These are phyloP conservation scores for Albizia julibrissin DNA, from an alignment of 306 rosid genomes.

Conservation along the genomic window DNA sequence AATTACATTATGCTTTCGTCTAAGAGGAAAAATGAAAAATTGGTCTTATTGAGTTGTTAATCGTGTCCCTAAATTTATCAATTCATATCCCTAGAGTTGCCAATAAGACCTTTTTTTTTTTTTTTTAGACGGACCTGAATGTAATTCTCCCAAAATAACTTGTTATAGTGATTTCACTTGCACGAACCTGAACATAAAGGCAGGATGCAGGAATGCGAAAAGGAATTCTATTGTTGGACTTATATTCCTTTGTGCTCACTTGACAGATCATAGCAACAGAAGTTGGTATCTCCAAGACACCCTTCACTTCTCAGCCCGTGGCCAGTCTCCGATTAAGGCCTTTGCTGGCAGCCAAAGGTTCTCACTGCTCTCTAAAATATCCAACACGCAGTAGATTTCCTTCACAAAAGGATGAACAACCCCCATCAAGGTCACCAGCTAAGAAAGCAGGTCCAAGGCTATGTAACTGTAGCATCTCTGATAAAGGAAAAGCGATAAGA, in stretches of 20 bases:
- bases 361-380: slow-evolving; percentile 18
- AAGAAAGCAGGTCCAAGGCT: slow-evolving; percentile 22
- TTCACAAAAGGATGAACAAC: slow-evolving; percentile 27
- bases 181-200: not conserved
- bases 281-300: slow-evolving; percentile 8
- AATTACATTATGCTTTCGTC: too few species aligned
- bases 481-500: slow-evolving; percentile 23
- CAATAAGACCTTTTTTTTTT: too few species aligned
- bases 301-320: slow-evolving; percentile 24
- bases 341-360: not conserved
- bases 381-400: slow-evolving; percentile 14
- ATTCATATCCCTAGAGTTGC: too few species aligned
- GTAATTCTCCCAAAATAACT: too few species aligned
- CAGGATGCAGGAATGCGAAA: not conserved
- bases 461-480: slow-evolving; percentile 29
- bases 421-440: slow-evolving; percentile 14
- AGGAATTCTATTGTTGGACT: slow-evolving; percentile 19
- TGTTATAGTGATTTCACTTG: slow-evolving; percentile 7
- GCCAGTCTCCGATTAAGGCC: slow-evolving; percentile 10
- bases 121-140: too few species aligned
- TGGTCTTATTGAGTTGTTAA: too few species aligned
- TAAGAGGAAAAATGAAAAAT: too few species aligned
- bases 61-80: too few species aligned
- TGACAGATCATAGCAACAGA: slow-evolving; percentile 42
- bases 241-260: slow-evolving; percentile 12